Base-by-base conservation (phyloP, 495 filamentous ascomycete genomes). In the Aspergillus steynii region DNA sequence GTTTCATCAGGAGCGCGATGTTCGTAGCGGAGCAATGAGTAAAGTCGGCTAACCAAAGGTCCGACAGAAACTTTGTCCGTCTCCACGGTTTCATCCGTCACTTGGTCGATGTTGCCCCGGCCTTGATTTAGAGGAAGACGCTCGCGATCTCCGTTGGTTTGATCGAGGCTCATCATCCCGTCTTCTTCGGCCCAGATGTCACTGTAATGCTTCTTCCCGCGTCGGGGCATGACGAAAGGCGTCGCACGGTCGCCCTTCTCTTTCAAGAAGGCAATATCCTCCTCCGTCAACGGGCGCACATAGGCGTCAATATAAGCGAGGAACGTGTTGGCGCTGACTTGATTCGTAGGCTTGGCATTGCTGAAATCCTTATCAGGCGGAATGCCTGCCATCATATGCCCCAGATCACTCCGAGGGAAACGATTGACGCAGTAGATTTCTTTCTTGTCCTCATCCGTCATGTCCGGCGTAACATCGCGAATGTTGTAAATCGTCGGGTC, bases 401-500 rank as follows among this genome's bases (percentile, higher is more conserved):
- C 77, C 2, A 99, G 83, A 70, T 97, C 91, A 58, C 83, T 86
- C 31, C 81, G 78, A 0, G 95, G 95, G 69, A 96, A 99, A 5
- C 80, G 75, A 6, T 90, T 85, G 6, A 99, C 95, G 12, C 90
- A 90, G 73, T 90, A 96, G 48, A 97, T 92, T 62, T 91, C 85
- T 60, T 87, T 88, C 71, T 88, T 90, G 62, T 94, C 88, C 5
- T 93, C 90, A 62, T 93, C 87, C 4, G 83, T 83, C 86, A 94
- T 96, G 48, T 82, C 87, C 3, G 85, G 80, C 5, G 80, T 83
- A 8, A 92, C 78, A 1, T 88, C 82, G 14, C 89, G 88, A 59
- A 99, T 97, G 58, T 98, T 88, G 74, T 99, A 99, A 53, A 97
- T 82, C 45, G 93, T 97, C 0, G 93, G 92, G 68, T 99, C 95